Evolutionary conservation across 1,139 yeast species (phyloP).

Genomic region (Pichia sp.): DNA sequence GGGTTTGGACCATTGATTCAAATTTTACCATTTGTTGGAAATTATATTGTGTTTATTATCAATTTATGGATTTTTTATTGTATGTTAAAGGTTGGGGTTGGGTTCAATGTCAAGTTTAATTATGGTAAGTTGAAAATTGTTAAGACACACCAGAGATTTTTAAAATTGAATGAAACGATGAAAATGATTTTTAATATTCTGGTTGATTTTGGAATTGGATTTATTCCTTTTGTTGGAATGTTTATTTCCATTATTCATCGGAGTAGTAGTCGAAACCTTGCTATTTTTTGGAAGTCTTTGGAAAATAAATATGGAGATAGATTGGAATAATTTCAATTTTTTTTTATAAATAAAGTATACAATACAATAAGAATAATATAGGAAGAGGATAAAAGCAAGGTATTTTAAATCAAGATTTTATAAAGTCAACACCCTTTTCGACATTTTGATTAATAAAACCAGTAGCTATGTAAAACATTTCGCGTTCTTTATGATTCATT

Average conservation of each 20-base stretch:
- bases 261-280: conserved; percentile 61
- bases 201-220: conserved; percentile 62
- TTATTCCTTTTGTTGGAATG: conserved; percentile 71
- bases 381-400: background rate
- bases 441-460: conserved; percentile 15
- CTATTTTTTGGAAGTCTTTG: conserved; percentile 14
- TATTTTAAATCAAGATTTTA: background rate
- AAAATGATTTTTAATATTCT: conserved; percentile 56
- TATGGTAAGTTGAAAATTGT: background rate
- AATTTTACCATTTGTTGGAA: conserved; percentile 45
- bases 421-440: conserved; percentile 13
- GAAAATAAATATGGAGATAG: conserved; percentile 3
- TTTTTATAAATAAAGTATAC: background rate
- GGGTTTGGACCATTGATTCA: conserved; percentile 77
- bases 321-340: background rate
- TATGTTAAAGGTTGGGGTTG: conserved; percentile 49
- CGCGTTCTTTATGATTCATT: conserved; percentile 53
- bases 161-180: conserved; percentile 32
- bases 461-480: conserved; percentile 38
- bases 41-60: conserved; percentile 30
- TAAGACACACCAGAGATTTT: background rate
- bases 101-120: conserved; percentile 31
- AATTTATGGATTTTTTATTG: conserved; percentile 43
- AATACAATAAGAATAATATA: background rate
- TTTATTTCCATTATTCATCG: conserved; percentile 62